These are phyloP conservation scores for Kockiozyma suomiensis DNA, from an alignment of 805 yeast species.

Conservation along the genomic window DNA sequence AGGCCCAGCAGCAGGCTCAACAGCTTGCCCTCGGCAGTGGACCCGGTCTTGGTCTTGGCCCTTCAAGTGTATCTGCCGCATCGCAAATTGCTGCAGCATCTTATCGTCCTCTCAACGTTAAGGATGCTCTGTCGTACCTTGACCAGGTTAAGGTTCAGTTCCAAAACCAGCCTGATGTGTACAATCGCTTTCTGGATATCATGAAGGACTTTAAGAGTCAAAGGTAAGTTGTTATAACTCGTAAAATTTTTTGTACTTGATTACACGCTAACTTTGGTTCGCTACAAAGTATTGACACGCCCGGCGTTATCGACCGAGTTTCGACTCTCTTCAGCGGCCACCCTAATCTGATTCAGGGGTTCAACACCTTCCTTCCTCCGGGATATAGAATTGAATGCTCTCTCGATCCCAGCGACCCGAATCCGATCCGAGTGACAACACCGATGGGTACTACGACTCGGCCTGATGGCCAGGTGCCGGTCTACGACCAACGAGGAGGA, in stretches of 20 bases:
- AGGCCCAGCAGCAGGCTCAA: constrained; percentile 33
- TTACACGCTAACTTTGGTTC: neutral
- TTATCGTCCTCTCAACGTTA: constrained; percentile 78
- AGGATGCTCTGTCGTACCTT: constrained; percentile 91
- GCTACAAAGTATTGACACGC: constrained; percentile 72
- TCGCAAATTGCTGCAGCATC: constrained; percentile 37
- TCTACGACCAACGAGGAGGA: constrained; percentile 33
- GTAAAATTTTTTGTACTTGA: neutral
- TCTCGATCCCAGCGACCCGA: constrained; percentile 81
- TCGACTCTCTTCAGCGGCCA: constrained; percentile 89
- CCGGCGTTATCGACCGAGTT: constrained; percentile 96
- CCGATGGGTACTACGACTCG: constrained; percentile 87
- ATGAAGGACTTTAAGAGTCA: constrained; percentile 99
- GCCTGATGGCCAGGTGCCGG: constrained; percentile 52
- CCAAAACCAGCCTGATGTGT: constrained; percentile 89
- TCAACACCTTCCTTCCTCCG: constrained; percentile 95
- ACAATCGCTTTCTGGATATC: constrained; percentile 92
- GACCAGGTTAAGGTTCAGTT: constrained; percentile 96
- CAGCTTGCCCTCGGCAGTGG: constrained; percentile 14
- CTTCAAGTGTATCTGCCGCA: constrained; percentile 38
- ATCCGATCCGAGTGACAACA: constrained; percentile 91
- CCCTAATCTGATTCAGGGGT: constrained; percentile 90
- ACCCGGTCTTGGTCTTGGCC: constrained; percentile 6
- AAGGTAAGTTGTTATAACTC: constrained; percentile 49
- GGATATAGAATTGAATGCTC: constrained; percentile 94